Base-by-base conservation (phyloP, 169 alveolate species). In the Eimeria necatrix region DNA sequence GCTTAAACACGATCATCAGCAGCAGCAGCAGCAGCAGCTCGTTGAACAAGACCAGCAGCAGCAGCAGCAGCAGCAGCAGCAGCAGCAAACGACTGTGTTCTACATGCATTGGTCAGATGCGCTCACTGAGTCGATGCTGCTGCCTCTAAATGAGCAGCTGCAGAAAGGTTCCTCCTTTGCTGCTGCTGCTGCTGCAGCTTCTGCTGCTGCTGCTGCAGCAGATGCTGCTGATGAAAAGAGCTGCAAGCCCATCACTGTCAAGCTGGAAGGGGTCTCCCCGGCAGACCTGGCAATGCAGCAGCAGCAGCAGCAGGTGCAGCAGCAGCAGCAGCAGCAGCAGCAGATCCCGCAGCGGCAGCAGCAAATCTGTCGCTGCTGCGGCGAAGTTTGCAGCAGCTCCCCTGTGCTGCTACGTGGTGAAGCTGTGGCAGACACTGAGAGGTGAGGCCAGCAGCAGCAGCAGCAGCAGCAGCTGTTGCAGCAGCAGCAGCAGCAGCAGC, bases 121-220 rank as follows among this genome's bases (percentile, higher is more conserved):
- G 8, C 26, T 64, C 9, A 64, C 76, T 10, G 76, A 64, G 76
- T 9, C 41, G 8, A 5, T 64, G 76, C 76, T 64, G 76, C 76
- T 64, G 76, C 76, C 76, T 64, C 76, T 64, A 10, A n/a, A 20
- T 20, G 76, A 64, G 84, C 84, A 9, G 84, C 53, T 73, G 84
- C 84, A 22, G 14, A 52, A 6, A 8, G 84, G 56, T n/a, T 6
- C 84, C 26, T 9, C 53, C 53, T 9, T 32, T 6, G 20, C 84
- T 73, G 84, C 84, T 32, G 84, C 10, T n/a, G 84, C 84, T n/a
- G 84, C 53, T 73, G 84, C 53, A 6, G 84, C 84, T n/a, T n/a
- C n/a, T n/a, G n/a, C n/a, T n/a, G n/a, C n/a, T n/a, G n/a, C n/a
- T n/a, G 41, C 18, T 64, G 18, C 8, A 9, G 76, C n/a, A n/a